A percentile compares a stretch with the other conserved stretches of the same genome.
phyloP scores from a whole-genome alignment of 345 rosid genomes.

The Dipteronia dyeriana region DNA sequence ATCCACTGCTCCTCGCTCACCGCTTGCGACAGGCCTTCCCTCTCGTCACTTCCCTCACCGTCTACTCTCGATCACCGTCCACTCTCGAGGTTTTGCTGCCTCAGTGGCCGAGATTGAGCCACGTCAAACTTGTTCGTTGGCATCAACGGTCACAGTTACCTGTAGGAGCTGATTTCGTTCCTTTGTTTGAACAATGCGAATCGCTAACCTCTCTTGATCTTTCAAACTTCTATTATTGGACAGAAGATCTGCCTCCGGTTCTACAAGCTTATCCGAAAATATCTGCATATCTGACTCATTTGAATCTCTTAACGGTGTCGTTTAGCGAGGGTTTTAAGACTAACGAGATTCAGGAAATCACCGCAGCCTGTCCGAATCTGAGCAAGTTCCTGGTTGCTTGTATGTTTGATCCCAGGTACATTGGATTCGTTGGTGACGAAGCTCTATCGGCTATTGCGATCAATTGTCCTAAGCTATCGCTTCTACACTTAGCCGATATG shows the following conservation, averaged over 20 bases:
- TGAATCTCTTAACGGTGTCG: constrained; percentile 72
- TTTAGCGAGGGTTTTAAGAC: constrained; percentile 77
- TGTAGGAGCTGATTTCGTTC: constrained; percentile 56
- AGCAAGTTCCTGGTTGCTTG: constrained; percentile 60
- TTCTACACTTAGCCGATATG: constrained; percentile 69
- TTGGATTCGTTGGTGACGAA: constrained; percentile 74
- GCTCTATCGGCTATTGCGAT: constrained; percentile 58
- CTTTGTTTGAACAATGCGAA: constrained; percentile 54
- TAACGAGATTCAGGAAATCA: constrained; percentile 55
- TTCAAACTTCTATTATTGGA: constrained; percentile 83
- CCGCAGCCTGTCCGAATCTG: constrained; percentile 66
- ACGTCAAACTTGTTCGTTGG: constrained; percentile 80
- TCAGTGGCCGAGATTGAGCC: constrained; percentile 63
- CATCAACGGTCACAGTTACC: constrained; percentile 58
- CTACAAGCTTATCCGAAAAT: constrained; percentile 48
- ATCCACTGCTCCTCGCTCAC: constrained; percentile 51
- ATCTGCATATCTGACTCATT: constrained; percentile 42
- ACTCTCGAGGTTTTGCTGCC: constrained; percentile 56
- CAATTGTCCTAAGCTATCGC: constrained; percentile 59
- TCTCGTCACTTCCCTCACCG: constrained; percentile 38
- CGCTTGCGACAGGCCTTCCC: constrained; percentile 65
- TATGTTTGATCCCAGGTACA: constrained; percentile 72
- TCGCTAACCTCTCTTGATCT: constrained; percentile 54
- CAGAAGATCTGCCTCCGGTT: constrained; percentile 85
- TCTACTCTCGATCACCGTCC: constrained; percentile 60